Evolutionary conservation across 2,329 filamentous ascomycete species (phyloP).

Genomic region (Trichoderma atrobrunneum): DNA sequence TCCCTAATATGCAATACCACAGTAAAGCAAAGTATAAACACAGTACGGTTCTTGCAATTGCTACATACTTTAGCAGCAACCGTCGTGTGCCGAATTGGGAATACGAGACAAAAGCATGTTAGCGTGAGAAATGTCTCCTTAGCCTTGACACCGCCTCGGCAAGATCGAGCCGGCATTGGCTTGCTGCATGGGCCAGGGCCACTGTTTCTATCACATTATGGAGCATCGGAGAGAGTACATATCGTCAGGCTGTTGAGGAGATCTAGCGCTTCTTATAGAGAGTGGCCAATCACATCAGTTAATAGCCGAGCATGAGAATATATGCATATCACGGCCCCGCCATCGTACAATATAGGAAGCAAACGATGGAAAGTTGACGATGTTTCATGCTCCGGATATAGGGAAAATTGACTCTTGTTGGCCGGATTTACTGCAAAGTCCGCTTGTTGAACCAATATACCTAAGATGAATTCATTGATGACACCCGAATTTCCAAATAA

Average conservation of each 20-base stretch:
- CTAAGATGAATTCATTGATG: neutral
- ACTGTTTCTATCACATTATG: neutral
- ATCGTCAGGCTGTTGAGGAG: neutral
- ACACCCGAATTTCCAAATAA: neutral
- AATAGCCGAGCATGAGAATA: neutral
- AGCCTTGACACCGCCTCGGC: neutral
- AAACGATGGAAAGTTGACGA: neutral
- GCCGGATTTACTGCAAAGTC: neutral
- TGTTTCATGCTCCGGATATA: neutral
- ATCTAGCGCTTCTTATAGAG: neutral
- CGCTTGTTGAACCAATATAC: neutral
- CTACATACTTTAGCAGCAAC: neutral
- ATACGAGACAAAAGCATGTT: neutral
- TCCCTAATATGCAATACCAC: conserved; percentile 2
- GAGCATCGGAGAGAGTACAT: neutral
- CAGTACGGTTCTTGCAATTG: neutral
- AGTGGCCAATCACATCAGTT: neutral
- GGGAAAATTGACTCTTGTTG: neutral
- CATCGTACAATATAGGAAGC: neutral
- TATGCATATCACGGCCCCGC: neutral
- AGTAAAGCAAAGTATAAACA: neutral
- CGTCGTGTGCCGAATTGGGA: conserved; percentile 13
- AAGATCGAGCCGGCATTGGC: neutral
- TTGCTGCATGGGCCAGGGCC: neutral
- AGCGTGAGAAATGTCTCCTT: neutral